Evolutionary conservation across 208 protist species (phyloP).

Genomic region (Strigomonas galati): DNA sequence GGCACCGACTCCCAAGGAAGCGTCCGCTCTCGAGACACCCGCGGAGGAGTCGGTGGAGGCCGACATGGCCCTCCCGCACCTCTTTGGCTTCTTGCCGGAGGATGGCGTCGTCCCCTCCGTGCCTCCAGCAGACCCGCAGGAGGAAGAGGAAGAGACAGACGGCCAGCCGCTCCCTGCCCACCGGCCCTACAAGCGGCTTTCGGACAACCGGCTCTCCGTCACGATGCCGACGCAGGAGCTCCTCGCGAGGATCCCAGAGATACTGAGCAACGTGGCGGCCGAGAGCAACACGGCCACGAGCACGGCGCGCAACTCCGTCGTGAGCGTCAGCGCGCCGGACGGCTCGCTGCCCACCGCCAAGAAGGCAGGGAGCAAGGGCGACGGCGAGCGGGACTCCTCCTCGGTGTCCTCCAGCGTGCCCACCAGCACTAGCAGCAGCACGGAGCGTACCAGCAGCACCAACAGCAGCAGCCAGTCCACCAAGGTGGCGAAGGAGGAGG

Average conservation of each 20-base stretch:
- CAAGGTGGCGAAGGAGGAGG: background rate
- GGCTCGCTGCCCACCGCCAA: background rate
- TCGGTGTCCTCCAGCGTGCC: background rate
- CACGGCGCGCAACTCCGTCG: background rate
- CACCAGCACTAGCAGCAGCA: background rate
- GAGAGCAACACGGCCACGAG: background rate
- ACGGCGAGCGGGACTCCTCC: background rate
- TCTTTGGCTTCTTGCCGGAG: background rate
- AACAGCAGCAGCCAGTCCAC: background rate
- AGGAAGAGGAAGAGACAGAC: background rate
- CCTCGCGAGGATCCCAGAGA: background rate
- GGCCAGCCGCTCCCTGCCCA: background rate
- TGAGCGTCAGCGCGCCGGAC: background rate
- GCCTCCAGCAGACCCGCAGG: too few species aligned
- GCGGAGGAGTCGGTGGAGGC: background rate
- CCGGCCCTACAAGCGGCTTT: background rate
- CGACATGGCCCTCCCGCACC: too few species aligned
- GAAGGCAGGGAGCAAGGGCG: background rate
- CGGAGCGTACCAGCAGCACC: background rate
- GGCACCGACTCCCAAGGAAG: too few species aligned
- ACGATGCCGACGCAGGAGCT: slow-evolving; percentile 4
- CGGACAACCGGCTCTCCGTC: background rate
- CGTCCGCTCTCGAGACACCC: too few species aligned
- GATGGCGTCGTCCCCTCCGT: too few species aligned
- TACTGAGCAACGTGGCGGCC: background rate